These are phyloP conservation scores for Ilex asprella DNA, from an alignment of 257 asterid genomes.

Conservation along the genomic window DNA sequence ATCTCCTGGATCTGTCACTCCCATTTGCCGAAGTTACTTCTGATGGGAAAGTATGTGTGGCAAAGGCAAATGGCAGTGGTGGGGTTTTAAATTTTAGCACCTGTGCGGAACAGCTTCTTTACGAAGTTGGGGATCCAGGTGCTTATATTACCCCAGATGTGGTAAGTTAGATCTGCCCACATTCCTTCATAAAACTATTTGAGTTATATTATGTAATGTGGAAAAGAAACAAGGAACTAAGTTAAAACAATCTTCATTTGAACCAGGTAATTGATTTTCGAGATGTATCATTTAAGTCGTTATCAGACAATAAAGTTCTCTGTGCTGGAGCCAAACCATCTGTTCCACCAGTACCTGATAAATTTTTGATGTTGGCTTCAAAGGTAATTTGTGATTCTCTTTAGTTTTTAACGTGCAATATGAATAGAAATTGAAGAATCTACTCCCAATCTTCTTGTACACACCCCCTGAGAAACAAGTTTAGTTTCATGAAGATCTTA, in stretches of 20 bases:
- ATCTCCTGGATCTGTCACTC: constrained; percentile 77
- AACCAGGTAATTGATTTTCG: constrained; percentile 66
- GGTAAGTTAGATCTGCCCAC: constrained; percentile 34
- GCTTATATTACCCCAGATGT: constrained; percentile 91
- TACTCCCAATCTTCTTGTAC: constrained; percentile 1
- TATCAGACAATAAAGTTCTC: constrained; percentile 64
- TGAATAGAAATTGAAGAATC: neutral
- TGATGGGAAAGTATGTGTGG: constrained; percentile 70
- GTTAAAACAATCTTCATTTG: constrained; percentile 15
- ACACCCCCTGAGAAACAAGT: too few species aligned
- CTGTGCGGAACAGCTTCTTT: constrained; percentile 94
- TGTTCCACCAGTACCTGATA: constrained; percentile 40
- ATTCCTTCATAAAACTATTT: constrained; percentile 5
- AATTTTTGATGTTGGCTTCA: constrained; percentile 65
- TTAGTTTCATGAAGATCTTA: too few species aligned
- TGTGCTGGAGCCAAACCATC: constrained; percentile 91
- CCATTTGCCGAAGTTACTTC: constrained; percentile 78
- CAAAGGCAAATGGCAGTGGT: constrained; percentile 73
- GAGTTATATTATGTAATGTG: neutral
- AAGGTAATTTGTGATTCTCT: constrained; percentile 34
- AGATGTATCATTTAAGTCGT: constrained; percentile 66
- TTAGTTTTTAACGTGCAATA: constrained; percentile 1
- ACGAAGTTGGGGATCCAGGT: constrained; percentile 94
- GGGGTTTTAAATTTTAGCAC: constrained; percentile 69
- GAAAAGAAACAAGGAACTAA: constrained; percentile 8